These are phyloP conservation scores for Thamnidium elegans DNA, from an alignment of 192 early-diverging fungal species.

Conservation along the genomic window DNA sequence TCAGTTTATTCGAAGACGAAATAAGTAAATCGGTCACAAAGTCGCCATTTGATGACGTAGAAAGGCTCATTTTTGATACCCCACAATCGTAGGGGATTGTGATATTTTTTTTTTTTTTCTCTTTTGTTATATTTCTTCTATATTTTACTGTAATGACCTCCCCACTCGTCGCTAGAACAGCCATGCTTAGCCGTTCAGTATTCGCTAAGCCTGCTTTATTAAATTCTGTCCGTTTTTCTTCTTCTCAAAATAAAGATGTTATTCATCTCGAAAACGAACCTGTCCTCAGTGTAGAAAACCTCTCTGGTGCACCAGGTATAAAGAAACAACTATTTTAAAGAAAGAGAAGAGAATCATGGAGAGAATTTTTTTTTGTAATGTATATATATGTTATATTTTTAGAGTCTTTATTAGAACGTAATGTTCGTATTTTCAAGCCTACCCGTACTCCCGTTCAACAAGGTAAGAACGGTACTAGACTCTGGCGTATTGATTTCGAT, in stretches of 20 bases:
- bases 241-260: conserved; percentile 10
- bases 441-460: conserved; percentile 84
- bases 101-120: no score
- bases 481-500: conserved; percentile 94
- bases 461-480: conserved; percentile 70
- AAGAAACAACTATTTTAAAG: background rate
- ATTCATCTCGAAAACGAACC: conserved; percentile 2
- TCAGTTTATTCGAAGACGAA: no score
- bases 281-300: conserved; percentile 17
- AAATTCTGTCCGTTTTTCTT: background rate
- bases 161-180: conserved; percentile 10
- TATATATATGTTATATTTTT: background rate
- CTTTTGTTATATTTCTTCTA: no score
- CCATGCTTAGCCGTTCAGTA: conserved; percentile 12
- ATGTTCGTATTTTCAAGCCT: conserved; percentile 84
- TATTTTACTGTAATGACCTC: background rate
- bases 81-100: no score
- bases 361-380: no score
- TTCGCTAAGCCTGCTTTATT: conserved; percentile 15
- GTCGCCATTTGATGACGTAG: no score
- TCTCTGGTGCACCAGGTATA: conserved; percentile 20
- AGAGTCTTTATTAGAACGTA: conserved; percentile 44
- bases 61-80: no score
- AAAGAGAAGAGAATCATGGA: background rate
- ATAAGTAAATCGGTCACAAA: no score